Conservation (phyloP, 805 yeast genomes). For the Cyberlindnera mycetangii region DNA sequence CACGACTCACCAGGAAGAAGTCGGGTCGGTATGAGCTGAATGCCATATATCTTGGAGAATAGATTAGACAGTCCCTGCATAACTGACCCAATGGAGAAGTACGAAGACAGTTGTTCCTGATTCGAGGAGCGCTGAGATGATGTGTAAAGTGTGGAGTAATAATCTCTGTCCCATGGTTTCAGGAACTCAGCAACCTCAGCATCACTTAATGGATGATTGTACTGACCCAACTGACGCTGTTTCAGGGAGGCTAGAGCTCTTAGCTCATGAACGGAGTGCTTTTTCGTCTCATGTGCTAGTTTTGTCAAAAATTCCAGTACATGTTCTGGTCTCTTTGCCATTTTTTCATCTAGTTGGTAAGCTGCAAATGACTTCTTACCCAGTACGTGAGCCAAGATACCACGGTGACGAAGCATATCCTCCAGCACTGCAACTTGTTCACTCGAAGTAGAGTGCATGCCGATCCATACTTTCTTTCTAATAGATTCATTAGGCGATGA, state of each 20-base stretch:
- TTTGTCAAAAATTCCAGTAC: constrained; percentile 68
- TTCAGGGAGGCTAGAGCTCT: constrained; percentile 41
- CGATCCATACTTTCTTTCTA: constrained; percentile 71
- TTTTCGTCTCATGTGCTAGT: constrained; percentile 48
- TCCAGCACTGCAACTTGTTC: constrained; percentile 61
- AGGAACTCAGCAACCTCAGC: constrained; percentile 45
- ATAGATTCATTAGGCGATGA: constrained; percentile 52
- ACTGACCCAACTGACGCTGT: constrained; percentile 27
- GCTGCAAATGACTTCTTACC: constrained; percentile 70
- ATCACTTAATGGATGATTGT: constrained; percentile 27
- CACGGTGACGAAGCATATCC: constrained; percentile 60
- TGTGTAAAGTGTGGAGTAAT: constrained; percentile 37
- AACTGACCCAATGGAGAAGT: constrained; percentile 82
- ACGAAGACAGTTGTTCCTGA: constrained; percentile 54
- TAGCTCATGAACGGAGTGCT: constrained; percentile 60
- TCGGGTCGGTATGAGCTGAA: constrained; percentile 64
- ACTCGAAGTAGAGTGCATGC: constrained; percentile 61
- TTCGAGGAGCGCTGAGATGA: constrained; percentile 33
- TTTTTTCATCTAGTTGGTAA: constrained; percentile 82
- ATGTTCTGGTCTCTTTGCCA: constrained; percentile 80
- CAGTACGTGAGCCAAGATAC: constrained; percentile 66
- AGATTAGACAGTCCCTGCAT: constrained; percentile 77
- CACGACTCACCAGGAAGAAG: constrained; percentile 77
- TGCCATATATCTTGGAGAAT: constrained; percentile 71
- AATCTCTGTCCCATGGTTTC: constrained; percentile 93